Percentiles rank a stretch among this genome's conserved stretches.
phyloP scores from a whole-genome alignment of 1,139 yeast species.

The Scheffersomyces segobiensis region DNA sequence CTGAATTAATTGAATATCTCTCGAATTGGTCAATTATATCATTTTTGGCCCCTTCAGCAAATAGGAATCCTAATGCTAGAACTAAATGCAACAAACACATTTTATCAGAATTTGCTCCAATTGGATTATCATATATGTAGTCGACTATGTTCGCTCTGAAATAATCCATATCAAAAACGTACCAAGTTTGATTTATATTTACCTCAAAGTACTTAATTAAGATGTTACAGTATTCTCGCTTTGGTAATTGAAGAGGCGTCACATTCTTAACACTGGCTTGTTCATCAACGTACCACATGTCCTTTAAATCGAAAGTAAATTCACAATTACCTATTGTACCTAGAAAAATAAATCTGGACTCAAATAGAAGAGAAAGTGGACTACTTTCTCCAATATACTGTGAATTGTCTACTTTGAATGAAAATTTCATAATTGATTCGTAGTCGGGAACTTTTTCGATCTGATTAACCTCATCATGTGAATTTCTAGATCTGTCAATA shows the following conservation, averaged over 20 bases:
- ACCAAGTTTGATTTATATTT: conserved; percentile 35
- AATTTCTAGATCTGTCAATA: background rate
- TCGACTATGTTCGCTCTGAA: conserved; percentile 22
- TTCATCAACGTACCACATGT: conserved; percentile 23
- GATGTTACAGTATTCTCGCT: conserved; percentile 10
- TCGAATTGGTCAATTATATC: conserved; percentile 14
- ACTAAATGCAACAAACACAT: conserved; percentile 31
- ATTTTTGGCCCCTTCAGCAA: conserved; percentile 18
- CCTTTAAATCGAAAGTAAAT: conserved; percentile 3
- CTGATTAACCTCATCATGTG: background rate
- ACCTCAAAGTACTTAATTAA: conserved; percentile 29
- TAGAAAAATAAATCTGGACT: background rate
- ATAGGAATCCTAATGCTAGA: conserved; percentile 42
- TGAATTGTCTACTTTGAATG: background rate
- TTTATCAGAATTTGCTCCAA: conserved; percentile 7
- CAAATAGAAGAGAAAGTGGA: background rate
- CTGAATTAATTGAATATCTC: conserved; percentile 7
- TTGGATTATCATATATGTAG: conserved; percentile 28
- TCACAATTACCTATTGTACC: background rate
- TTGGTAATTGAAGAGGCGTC: conserved; percentile 27
- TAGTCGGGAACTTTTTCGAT: background rate
- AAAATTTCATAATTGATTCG: background rate
- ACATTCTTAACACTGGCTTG: conserved; percentile 18
- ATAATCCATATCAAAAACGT: conserved; percentile 15
- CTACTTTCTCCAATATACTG: background rate